A percentile compares a stretch with the other conserved stretches of the same genome.
These are phyloP conservation scores for Hyaloscypha bicolor DNA, from an alignment of 495 filamentous ascomycete genomes.

Conservation along the genomic window DNA sequence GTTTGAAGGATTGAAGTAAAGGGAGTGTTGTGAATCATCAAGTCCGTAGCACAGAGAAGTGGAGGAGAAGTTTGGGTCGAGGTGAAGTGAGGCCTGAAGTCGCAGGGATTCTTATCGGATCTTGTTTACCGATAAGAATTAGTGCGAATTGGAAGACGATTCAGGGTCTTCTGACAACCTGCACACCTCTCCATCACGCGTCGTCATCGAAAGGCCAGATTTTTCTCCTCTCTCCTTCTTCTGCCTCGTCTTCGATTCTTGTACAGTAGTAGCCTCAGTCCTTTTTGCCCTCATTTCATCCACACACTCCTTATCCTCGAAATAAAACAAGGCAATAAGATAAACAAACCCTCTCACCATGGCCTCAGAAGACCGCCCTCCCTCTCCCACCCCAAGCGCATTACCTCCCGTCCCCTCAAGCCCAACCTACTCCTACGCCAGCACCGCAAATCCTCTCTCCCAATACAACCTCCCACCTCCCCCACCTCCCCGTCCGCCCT, in stretches of 20 bases:
- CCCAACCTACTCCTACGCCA: conserved; percentile 62
- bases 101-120: not conserved
- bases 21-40: not conserved
- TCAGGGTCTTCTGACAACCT: not conserved
- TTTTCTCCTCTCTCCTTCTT: not conserved
- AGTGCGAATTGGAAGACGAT: too few relatives aligned
- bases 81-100: conserved; percentile 16
- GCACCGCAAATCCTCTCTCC: conserved; percentile 58
- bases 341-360: conserved; percentile 20
- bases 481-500: conserved; percentile 54
- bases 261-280: not conserved
- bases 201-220: not conserved
- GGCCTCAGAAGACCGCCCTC: conserved; percentile 30
- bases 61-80: not conserved
- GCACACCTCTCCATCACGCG: not conserved
- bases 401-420: conserved; percentile 57
- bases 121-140: too few relatives aligned
- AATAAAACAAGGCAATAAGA: not conserved
- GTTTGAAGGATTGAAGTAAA: not conserved
- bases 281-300: not conserved
- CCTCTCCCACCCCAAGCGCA: conserved; percentile 49
- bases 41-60: not conserved
- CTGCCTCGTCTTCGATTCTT: not conserved
- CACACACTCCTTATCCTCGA: not conserved
- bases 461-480: conserved; percentile 56